Conservation (phyloP, 116 monocot genomes). For the Zostera marina region DNA sequence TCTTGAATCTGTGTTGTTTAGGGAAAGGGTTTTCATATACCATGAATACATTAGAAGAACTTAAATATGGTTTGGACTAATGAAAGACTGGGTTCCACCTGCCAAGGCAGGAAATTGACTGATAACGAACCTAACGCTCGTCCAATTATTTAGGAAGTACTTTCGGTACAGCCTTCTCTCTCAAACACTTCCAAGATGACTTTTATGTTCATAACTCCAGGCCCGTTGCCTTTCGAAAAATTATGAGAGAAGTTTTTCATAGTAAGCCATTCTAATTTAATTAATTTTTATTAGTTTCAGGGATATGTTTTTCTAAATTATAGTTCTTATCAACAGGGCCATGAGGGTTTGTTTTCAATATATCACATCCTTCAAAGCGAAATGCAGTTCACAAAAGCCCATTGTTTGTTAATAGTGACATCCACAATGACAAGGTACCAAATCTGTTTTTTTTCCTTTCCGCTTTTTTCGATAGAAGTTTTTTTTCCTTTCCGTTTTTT, state of each 20-base stretch:
- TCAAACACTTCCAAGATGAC: conserved; percentile 61
- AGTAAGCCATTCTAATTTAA: conserved; percentile 22
- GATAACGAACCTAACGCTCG: conserved; percentile 68
- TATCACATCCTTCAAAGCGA: conserved; percentile 87
- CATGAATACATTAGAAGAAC: conserved; percentile 78
- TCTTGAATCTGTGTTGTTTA: conserved; percentile 21
- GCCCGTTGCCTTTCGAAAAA: conserved; percentile 87
- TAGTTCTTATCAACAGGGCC: conserved; percentile 34
- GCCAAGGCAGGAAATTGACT: conserved; percentile 23
- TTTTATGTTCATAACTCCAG: conserved; percentile 90
- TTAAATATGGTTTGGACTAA: conserved; percentile 46
- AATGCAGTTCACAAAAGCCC: conserved; percentile 65
- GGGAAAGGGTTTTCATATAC: conserved; percentile 98
- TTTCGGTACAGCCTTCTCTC: conserved; percentile 24
- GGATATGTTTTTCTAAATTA: neutral
- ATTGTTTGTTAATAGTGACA: conserved; percentile 49
- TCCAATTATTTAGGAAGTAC: conserved; percentile 50
- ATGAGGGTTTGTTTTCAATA: conserved; percentile 78
- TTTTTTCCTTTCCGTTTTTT: too few relatives aligned
- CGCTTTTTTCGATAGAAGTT: too few relatives aligned
- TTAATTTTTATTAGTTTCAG: neutral
- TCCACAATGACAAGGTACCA: conserved; percentile 72
- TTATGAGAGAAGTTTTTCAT: conserved; percentile 87
- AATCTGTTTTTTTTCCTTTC: too few relatives aligned
- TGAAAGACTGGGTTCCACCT: conserved; percentile 81